Evolutionary conservation across 2,329 filamentous ascomycete genomes (phyloP).

Genomic region (Trichoderma sp.): DNA sequence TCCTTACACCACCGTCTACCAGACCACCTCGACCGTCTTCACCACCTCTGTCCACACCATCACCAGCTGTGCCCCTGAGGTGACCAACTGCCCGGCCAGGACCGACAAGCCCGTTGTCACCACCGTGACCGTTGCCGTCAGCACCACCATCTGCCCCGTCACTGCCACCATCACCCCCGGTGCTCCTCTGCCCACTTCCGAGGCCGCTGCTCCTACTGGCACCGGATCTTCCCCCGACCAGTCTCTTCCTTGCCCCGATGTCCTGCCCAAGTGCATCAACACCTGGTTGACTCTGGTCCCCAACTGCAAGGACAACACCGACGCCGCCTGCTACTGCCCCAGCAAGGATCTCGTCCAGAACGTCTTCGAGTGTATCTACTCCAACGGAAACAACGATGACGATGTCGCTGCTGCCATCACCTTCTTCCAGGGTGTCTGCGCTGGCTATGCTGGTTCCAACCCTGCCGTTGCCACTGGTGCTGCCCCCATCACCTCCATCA

Average conservation of each 20-base stretch:
- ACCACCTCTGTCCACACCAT: slow-evolving; percentile 49
- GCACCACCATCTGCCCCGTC: slow-evolving; percentile 60
- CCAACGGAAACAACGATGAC: slow-evolving; percentile 65
- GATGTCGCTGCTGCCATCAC: slow-evolving; percentile 69
- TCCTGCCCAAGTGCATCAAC: slow-evolving; percentile 86
- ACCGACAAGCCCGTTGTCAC: slow-evolving; percentile 44
- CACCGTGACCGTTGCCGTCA: slow-evolving; percentile 54
- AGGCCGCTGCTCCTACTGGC: slow-evolving; percentile 20
- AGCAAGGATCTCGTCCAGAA: slow-evolving; percentile 70
- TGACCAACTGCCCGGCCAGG: slow-evolving; percentile 51
- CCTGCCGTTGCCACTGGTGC: slow-evolving; percentile 80
- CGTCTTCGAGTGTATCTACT: slow-evolving; percentile 77
- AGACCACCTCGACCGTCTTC: slow-evolving; percentile 50
- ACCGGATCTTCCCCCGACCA: slow-evolving; percentile 17
- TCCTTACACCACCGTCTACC: slow-evolving; percentile 37
- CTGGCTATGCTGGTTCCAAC: slow-evolving; percentile 68
- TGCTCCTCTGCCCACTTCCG: slow-evolving; percentile 17
- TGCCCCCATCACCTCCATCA: slow-evolving; percentile 60
- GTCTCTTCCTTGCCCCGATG: slow-evolving; percentile 57
- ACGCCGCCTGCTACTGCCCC: slow-evolving; percentile 83
- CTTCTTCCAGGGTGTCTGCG: slow-evolving; percentile 92
- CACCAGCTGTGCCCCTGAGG: slow-evolving; percentile 46
- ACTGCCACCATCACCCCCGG: slow-evolving; percentile 46
- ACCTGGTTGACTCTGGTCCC: slow-evolving; percentile 72
- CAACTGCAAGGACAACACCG: slow-evolving; percentile 79